Conservation (phyloP, 2,329 filamentous ascomycete genomes). For the Sarocladiaceae sp. region DNA sequence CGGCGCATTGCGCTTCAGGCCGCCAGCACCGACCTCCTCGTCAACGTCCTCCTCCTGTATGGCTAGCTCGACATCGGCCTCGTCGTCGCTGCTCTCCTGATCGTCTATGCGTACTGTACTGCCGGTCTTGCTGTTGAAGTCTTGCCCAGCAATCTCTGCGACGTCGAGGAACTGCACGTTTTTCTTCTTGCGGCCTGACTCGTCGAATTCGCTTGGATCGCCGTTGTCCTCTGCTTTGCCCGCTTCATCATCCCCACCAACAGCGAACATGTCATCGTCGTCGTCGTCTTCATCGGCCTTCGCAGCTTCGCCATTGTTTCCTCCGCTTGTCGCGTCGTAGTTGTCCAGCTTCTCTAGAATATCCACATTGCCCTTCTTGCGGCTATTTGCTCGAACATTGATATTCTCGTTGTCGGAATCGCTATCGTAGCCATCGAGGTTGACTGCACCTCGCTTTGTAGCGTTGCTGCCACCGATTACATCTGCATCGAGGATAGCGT, state of each 20-base stretch:
- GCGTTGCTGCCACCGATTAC: conserved; percentile 78
- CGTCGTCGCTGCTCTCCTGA: conserved; percentile 55
- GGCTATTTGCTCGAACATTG: conserved; percentile 64
- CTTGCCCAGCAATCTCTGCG: conserved; percentile 73
- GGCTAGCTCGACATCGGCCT: conserved; percentile 66
- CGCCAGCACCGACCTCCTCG: conserved; percentile 84
- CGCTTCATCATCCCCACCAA: conserved; percentile 48
- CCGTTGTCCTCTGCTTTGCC: conserved; percentile 34
- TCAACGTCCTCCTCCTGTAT: conserved; percentile 74
- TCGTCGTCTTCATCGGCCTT: conserved; percentile 43
- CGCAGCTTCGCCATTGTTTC: conserved; percentile 25
- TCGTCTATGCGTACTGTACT: conserved; percentile 63
- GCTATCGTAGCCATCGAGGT: conserved; percentile 94
- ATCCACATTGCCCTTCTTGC: conserved; percentile 44
- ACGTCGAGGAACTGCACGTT: conserved; percentile 57
- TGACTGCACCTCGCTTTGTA: conserved; percentile 89
- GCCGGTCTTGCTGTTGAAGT: conserved; percentile 66
- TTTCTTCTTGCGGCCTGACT: conserved; percentile 55
- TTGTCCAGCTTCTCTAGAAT: conserved; percentile 50
- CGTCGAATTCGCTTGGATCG: conserved; percentile 25
- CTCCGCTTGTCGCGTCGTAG: conserved; percentile 40
- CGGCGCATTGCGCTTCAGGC: conserved; percentile 88
- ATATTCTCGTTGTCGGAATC: conserved; percentile 93
- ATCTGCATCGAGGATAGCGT: conserved; percentile 80
- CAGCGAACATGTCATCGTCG: conserved; percentile 83